phyloP scores from a whole-genome alignment of 83 land plant species.

The Thuja plicata region DNA sequence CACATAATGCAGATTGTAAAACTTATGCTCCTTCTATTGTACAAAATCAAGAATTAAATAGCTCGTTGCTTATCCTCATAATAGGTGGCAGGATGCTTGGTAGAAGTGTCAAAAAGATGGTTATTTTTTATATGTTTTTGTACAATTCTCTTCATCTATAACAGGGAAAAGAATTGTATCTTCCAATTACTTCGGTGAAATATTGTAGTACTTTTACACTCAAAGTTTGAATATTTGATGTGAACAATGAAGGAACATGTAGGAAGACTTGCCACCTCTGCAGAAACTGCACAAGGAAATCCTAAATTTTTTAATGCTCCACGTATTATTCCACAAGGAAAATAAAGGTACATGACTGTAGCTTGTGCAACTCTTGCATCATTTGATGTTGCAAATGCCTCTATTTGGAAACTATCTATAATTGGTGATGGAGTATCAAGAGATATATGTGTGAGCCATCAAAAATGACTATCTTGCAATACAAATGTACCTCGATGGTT shows the following conservation, averaged over 20 bases:
- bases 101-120: too few relatives aligned
- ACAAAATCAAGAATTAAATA: too few relatives aligned
- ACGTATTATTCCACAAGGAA: slow-evolving; percentile 97
- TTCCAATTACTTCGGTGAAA: background rate
- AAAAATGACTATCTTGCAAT: slow-evolving; percentile 84
- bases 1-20: too few relatives aligned
- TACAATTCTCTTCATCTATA: background rate
- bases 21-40: too few relatives aligned
- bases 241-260: slow-evolving; percentile 64
- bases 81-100: too few relatives aligned
- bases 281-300: slow-evolving; percentile 94
- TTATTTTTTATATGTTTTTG: too few relatives aligned
- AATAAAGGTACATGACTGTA: slow-evolving; percentile 87
- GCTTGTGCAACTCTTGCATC: slow-evolving; percentile 66
- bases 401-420: slow-evolving; percentile 30
- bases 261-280: slow-evolving; percentile 87
- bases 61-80: too few relatives aligned
- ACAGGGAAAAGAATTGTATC: background rate
- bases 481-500: slow-evolving; percentile 97
- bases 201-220: background rate
- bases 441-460: slow-evolving; percentile 92
- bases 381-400: slow-evolving; percentile 26
- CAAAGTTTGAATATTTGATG: slow-evolving; percentile 25
- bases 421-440: slow-evolving; percentile 48
- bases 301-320: slow-evolving; percentile 95